Evolutionary conservation across 2,329 filamentous ascomycete species (phyloP), one percentile per base, ranked within the genome.

Genomic region (Colletotrichum shisoi): DNA sequence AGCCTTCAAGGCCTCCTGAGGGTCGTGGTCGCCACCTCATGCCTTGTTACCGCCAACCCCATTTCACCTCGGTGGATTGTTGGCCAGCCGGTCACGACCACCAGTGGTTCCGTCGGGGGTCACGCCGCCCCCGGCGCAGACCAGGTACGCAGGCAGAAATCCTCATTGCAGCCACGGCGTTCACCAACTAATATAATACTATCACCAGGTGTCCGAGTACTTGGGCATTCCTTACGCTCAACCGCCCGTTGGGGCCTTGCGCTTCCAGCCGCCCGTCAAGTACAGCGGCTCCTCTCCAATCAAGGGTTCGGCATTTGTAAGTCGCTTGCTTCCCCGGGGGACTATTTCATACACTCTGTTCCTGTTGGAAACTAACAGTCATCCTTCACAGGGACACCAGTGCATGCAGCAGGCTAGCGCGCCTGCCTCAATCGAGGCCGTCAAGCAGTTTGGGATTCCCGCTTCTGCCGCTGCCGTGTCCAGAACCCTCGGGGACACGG

Each of bases 161-260:
- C 13, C 12, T 8, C 0, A 0, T 27, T 24, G 15, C 3, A 2
- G 21, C 37, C 17, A 4, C 5, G 34, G 5, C 7, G n/a, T 31
- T 24, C 7, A 31, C 61, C 64, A 17, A 68, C 37, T 15, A 19
- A 8, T 15, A 3, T 15, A 19, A 8, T 15, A 3, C 6, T 13
- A 3, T 37, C 31, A 4, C 24, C 9, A 68, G 64, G 67, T 69
- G 7, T 69, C 67, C 24, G 68, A 70, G 39, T 70, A 69, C 71
- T 73, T 85, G 2, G 83, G 83, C 1, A 82, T 89, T 3, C 86
- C 85, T 0, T 89, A 84, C 72, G 86, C 86, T 3, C 81, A 85
- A 69, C 74, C 77, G 34, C 75, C 77, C 3, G 80, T 84, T 40
- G 86, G 85, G 0, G 75, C 82, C 31, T 82, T 83, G 1, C 82